Evolutionary conservation across 177 flowering plant species (phyloP).

Genomic region (Vitis hybrid): DNA sequence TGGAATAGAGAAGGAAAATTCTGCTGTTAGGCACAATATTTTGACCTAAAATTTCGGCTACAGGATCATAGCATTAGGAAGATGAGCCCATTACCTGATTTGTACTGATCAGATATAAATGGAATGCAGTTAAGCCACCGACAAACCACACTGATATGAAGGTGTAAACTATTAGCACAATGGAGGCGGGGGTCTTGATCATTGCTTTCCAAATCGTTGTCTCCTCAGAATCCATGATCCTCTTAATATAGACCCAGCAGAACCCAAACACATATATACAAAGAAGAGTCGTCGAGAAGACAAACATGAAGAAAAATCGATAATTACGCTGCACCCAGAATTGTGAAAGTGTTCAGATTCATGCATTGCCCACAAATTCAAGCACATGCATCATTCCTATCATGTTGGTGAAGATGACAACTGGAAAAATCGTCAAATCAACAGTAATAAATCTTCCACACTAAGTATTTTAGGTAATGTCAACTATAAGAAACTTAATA

Average conservation of each 20-base stretch:
- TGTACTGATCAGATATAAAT: slow-evolving; percentile 82
- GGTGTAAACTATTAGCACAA: slow-evolving; percentile 75
- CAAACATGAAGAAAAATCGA: slow-evolving; percentile 94
- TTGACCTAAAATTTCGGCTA: background rate
- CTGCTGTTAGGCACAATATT: background rate
- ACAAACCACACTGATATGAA: slow-evolving; percentile 90
- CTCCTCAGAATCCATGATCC: slow-evolving; percentile 60
- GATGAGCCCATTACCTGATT: slow-evolving; percentile 63
- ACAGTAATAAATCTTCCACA: slow-evolving; percentile 1
- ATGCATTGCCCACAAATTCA: background rate
- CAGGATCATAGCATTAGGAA: background rate
- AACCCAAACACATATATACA: slow-evolving; percentile 81
- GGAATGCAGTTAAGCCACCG: slow-evolving; percentile 92
- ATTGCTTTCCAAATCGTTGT: slow-evolving; percentile 80
- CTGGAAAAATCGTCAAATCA: background rate
- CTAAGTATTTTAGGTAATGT: no score
- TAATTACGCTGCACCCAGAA: slow-evolving; percentile 79
- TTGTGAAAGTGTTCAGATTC: background rate
- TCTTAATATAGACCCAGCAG: slow-evolving; percentile 82
- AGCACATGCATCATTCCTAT: no score
- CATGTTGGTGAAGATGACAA: background rate
- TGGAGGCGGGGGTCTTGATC: slow-evolving; percentile 81
- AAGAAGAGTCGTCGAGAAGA: slow-evolving; percentile 82
- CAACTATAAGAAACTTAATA: background rate
- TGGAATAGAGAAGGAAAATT: background rate